Evolutionary conservation across 2,329 filamentous ascomycete genomes (phyloP).

Genomic region (Colletotrichum somersetense): DNA sequence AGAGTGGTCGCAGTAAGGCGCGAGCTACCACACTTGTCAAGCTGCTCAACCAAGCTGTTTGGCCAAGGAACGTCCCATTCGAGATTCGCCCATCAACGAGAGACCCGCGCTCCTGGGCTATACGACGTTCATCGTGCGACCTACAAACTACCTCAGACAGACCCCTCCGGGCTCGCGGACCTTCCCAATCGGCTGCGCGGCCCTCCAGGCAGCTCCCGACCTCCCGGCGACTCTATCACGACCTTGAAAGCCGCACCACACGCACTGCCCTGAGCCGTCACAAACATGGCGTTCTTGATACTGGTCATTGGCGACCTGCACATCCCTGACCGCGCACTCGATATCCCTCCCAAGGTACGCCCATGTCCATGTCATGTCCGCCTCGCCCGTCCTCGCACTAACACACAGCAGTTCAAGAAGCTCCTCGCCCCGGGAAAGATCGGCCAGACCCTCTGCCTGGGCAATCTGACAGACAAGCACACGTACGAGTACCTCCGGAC

Average conservation of each 20-base stretch:
- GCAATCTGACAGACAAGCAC: constrained; percentile 83
- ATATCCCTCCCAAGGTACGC: constrained; percentile 87
- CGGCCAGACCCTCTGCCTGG: constrained; percentile 82
- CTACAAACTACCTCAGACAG: neutral
- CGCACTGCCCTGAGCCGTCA: constrained; percentile 1
- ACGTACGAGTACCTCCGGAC: constrained; percentile 85
- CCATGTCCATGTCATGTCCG: neutral
- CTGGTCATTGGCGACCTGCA: constrained; percentile 94
- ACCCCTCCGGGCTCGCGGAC: constrained; percentile 10
- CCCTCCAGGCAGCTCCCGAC: constrained; percentile 15
- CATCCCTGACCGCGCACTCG: constrained; percentile 91
- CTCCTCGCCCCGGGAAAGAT: constrained; percentile 87
- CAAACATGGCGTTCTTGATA: constrained; percentile 87
- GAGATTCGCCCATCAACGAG: too few relatives aligned
- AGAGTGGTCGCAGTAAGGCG: constrained; percentile 10
- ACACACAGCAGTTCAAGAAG: constrained; percentile 77
- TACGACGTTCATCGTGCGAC: neutral
- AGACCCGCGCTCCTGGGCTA: neutral
- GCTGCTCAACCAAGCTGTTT: constrained; percentile 18
- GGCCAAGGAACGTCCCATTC: neutral
- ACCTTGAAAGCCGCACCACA: neutral
- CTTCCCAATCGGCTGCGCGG: constrained; percentile 25
- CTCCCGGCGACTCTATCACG: constrained; percentile 14
- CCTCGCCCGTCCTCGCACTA: constrained; percentile 28
- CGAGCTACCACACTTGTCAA: constrained; percentile 5